Evolutionary conservation across 2,329 filamentous ascomycete genomes (phyloP).

Genomic region (Microdochium trichocladiopsis): DNA sequence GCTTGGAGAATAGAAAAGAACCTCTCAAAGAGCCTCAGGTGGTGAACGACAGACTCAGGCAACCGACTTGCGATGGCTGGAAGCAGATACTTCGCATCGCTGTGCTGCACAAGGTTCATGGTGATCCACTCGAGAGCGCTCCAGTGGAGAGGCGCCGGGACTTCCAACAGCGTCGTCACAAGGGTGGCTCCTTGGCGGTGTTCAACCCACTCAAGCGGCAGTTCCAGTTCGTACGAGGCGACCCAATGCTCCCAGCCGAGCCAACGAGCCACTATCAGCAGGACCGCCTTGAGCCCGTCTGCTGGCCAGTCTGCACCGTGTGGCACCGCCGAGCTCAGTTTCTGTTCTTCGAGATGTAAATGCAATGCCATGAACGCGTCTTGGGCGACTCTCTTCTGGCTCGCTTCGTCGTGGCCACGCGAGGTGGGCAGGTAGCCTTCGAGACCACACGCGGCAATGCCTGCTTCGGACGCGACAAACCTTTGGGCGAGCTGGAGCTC

Average conservation of each 20-base stretch:
- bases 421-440: constrained; percentile 62
- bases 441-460: constrained; percentile 42
- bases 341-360: constrained; percentile 82
- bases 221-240: constrained; percentile 41
- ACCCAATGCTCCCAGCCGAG: constrained; percentile 58
- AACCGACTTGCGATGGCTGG: constrained; percentile 12
- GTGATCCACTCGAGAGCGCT: constrained; percentile 48
- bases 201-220: constrained; percentile 36
- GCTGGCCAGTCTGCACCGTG: constrained; percentile 36
- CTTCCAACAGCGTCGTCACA: constrained; percentile 4
- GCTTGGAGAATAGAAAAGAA: constrained; percentile 55
- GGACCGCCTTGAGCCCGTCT: constrained; percentile 57
- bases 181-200: constrained; percentile 2
- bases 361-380: constrained; percentile 73
- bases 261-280: constrained; percentile 79
- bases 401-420: constrained; percentile 40
- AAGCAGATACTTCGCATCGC: constrained; percentile 5
- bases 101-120: constrained; percentile 28
- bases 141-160: constrained; percentile 22
- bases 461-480: constrained; percentile 56
- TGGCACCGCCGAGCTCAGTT: constrained; percentile 57
- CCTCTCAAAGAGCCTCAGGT: constrained; percentile 62
- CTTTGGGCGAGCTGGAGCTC: constrained; percentile 55
- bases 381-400: constrained; percentile 53
- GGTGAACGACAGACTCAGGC: constrained; percentile 42